phyloP scores from a whole-genome alignment of 805 yeast species.

The Yarrowia divulgata region DNA sequence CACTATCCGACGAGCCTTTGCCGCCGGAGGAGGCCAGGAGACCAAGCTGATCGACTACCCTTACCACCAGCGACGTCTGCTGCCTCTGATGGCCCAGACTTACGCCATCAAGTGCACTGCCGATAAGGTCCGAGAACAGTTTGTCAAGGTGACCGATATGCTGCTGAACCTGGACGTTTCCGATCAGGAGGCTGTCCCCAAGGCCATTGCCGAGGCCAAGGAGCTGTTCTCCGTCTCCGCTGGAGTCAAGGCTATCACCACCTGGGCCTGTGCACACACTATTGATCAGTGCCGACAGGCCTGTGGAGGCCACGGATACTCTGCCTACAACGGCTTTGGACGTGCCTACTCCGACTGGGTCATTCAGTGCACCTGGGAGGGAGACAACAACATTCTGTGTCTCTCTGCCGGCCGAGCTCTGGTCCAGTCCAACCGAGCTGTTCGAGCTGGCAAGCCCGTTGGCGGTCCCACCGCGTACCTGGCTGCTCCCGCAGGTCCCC shows the following conservation, averaged over 20 bases:
- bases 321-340: constrained; percentile 87
- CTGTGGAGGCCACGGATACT: constrained; percentile 96
- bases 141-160: constrained; percentile 53
- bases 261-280: constrained; percentile 81
- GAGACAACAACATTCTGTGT: constrained; percentile 87
- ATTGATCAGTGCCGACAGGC: constrained; percentile 91
- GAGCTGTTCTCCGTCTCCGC: constrained; percentile 84
- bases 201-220: constrained; percentile 67
- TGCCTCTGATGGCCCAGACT: constrained; percentile 80
- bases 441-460: constrained; percentile 54
- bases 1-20: constrained; percentile 86
- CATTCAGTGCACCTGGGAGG: constrained; percentile 98
- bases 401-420: constrained; percentile 84
- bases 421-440: constrained; percentile 56
- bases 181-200: constrained; percentile 57
- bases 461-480: constrained; percentile 57
- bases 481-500: constrained; percentile 41
- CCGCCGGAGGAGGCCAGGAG: constrained; percentile 60
- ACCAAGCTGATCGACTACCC: constrained; percentile 83
- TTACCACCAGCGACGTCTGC: constrained; percentile 82
- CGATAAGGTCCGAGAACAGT: constrained; percentile 62
- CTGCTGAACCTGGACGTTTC: constrained; percentile 55
- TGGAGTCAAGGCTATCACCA: constrained; percentile 83
- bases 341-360: constrained; percentile 91
- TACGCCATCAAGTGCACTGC: constrained; percentile 81